Evolutionary conservation across 2,329 filamentous ascomycete species (phyloP).

Genomic region (Colletotrichum spaethianum): DNA sequence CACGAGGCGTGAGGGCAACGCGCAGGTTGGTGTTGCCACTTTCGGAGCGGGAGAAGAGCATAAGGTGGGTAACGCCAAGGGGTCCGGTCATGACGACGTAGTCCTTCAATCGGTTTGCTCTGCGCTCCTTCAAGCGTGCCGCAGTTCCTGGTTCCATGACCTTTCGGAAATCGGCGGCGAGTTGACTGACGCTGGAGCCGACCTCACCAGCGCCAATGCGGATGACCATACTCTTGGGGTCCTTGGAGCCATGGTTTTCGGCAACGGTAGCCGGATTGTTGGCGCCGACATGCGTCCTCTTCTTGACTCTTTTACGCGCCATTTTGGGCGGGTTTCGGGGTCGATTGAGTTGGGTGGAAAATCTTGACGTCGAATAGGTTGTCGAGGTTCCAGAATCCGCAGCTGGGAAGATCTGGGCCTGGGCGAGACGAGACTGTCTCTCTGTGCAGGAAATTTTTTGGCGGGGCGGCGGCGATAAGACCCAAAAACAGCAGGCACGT

Average conservation of each 20-base stretch:
- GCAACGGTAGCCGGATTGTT: slow-evolving; percentile 69
- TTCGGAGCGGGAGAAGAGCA: slow-evolving; percentile 92
- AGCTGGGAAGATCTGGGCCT: neutral
- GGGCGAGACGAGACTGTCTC: slow-evolving; percentile 5
- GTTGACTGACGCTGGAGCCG: slow-evolving; percentile 89
- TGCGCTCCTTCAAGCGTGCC: slow-evolving; percentile 87
- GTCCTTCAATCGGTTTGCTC: slow-evolving; percentile 89
- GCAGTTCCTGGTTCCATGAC: slow-evolving; percentile 99
- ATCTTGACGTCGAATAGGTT: neutral
- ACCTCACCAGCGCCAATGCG: slow-evolving; percentile 95
- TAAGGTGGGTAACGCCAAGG: slow-evolving; percentile 90
- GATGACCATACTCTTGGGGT: slow-evolving; percentile 98
- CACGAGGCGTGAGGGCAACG: slow-evolving; percentile 87
- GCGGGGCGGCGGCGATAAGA: slow-evolving; percentile 28
- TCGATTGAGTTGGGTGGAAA: slow-evolving; percentile 32
- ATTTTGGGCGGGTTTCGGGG: slow-evolving; percentile 61
- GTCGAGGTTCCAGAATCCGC: neutral
- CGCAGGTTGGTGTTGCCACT: slow-evolving; percentile 94
- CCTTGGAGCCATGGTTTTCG: slow-evolving; percentile 72
- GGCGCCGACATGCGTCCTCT: slow-evolving; percentile 85
- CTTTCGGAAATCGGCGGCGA: slow-evolving; percentile 89
- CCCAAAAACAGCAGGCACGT: slow-evolving; percentile 5
- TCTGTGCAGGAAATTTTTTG: slow-evolving; percentile 34
- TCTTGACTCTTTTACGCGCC: slow-evolving; percentile 88
- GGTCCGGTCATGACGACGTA: slow-evolving; percentile 97